Conservation (phyloP, 116 monocot species). For the Zostera marina region DNA sequence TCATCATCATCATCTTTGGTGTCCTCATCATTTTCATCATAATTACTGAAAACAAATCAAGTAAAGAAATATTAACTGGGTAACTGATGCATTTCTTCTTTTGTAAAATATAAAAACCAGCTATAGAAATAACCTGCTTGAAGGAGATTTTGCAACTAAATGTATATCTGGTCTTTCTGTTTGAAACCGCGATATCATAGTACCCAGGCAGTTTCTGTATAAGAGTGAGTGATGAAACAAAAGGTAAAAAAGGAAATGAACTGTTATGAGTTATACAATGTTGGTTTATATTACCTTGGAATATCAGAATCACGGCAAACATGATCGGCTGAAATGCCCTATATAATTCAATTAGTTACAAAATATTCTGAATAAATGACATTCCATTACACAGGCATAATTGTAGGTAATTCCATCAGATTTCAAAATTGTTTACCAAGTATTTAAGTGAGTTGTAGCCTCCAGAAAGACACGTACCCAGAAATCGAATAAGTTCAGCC, state of each 20-base stretch:
- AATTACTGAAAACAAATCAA: neutral
- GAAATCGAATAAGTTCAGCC: constrained; percentile 44
- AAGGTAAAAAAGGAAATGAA: neutral
- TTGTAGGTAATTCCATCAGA: neutral
- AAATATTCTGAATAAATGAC: neutral
- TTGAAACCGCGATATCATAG: constrained; percentile 16
- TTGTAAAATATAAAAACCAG: constrained; percentile 6
- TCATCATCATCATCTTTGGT: constrained; percentile 15
- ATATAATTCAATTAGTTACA: constrained; percentile 34
- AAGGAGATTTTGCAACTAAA: constrained; percentile 27
- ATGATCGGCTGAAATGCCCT: constrained; percentile 40
- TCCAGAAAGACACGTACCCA: constrained; percentile 35
- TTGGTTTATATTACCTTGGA: constrained; percentile 19
- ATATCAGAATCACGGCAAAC: constrained; percentile 32
- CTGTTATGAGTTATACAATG: neutral
- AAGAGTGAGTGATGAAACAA: neutral
- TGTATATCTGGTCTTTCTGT: constrained; percentile 32
- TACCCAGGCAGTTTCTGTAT: constrained; percentile 14
- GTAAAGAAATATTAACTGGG: neutral
- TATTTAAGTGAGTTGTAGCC: constrained; percentile 37
- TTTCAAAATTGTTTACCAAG: constrained; percentile 21
- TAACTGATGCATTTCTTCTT: neutral
- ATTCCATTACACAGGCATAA: neutral
- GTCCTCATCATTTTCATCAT: constrained; percentile 15
- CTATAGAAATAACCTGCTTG: constrained; percentile 13